These are phyloP conservation scores for Cydonia oblonga DNA, from an alignment of 331 rosid genomes.

Conservation along the genomic window DNA sequence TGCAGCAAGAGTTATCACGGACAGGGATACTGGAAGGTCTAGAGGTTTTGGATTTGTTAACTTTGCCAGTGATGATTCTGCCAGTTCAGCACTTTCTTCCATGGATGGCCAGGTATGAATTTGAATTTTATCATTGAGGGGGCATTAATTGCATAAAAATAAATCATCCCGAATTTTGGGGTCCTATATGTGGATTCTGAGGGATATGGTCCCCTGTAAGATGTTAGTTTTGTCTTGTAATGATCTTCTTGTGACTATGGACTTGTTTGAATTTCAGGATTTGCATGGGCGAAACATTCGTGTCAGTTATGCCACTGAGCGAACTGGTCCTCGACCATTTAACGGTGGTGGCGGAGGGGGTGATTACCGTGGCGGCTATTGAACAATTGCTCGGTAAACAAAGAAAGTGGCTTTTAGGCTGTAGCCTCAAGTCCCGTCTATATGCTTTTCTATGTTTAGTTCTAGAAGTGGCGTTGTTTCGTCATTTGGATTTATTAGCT, in stretches of 20 bases:
- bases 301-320: slow-evolving; percentile 53
- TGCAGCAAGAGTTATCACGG: slow-evolving; percentile 63
- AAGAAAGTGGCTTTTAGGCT: background rate
- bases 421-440: background rate
- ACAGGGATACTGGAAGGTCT: slow-evolving; percentile 67
- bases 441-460: background rate
- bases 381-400: background rate
- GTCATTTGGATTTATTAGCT: background rate
- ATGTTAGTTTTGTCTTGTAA: background rate
- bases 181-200: background rate
- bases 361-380: slow-evolving; percentile 6
- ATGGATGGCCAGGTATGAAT: slow-evolving; percentile 78
- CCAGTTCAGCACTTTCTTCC: slow-evolving; percentile 43
- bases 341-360: slow-evolving; percentile 20
- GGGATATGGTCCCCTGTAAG: background rate
- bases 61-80: slow-evolving; percentile 33
- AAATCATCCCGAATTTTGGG: background rate
- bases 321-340: slow-evolving; percentile 27
- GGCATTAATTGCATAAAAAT: background rate
- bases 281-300: slow-evolving; percentile 49
- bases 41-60: slow-evolving; percentile 81
- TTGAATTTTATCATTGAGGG: background rate
- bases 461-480: background rate
- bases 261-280: slow-evolving; percentile 29
- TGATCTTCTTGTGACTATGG: background rate